These are phyloP conservation scores for Solanum paucissectum DNA, from an alignment of 257 asterid species.

Conservation along the genomic window DNA sequence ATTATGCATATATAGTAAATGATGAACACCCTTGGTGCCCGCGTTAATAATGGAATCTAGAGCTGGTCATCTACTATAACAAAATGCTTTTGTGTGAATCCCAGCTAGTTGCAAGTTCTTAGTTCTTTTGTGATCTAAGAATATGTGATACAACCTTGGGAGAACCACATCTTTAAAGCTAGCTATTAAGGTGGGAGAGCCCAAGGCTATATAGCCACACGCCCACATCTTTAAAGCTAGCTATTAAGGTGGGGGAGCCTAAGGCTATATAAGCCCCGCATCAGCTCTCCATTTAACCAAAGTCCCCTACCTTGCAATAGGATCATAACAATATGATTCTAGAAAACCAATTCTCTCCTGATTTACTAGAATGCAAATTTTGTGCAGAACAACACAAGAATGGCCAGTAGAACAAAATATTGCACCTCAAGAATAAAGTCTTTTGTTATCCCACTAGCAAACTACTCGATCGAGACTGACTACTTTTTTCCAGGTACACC, in stretches of 20 bases:
- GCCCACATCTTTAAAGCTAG: not conserved
- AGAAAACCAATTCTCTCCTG: not conserved
- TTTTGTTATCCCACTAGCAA: conserved; percentile 72
- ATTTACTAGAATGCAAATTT: not conserved
- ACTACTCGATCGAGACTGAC: conserved; percentile 67
- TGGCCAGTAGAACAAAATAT: conserved; percentile 84
- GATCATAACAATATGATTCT: not conserved
- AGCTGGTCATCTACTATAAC: not conserved
- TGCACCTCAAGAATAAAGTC: conserved; percentile 94
- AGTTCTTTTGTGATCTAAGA: not conserved
- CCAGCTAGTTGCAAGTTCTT: not conserved
- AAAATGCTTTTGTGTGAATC: not conserved
- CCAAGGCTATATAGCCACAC: not conserved
- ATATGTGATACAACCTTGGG: not conserved
- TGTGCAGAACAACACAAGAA: conserved; percentile 69
- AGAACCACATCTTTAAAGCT: not conserved
- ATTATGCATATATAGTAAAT: not conserved
- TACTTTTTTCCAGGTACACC: conserved; percentile 71
- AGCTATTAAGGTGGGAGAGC: not conserved
- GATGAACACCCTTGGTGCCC: not conserved
- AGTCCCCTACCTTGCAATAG: not conserved
- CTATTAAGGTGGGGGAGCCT: not conserved
- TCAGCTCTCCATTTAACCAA: not conserved
- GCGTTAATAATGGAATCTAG: not conserved
- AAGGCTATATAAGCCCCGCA: not conserved